Percentiles rank a stretch among this genome's conserved stretches.
Evolutionary conservation across 2,329 filamentous ascomycete genomes (phyloP).

Genomic region (Alternaria solani): DNA sequence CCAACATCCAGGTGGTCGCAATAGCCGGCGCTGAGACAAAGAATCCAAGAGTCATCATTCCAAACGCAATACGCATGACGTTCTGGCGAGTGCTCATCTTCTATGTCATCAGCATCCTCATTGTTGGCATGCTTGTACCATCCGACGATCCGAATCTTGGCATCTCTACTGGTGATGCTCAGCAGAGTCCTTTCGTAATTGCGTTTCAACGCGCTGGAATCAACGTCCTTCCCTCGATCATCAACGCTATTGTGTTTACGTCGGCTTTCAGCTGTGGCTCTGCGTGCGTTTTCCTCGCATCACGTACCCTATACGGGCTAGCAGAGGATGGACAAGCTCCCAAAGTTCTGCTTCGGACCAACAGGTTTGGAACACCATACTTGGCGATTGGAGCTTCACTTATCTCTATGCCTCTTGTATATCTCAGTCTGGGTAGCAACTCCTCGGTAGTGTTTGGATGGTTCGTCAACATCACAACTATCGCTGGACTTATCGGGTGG

Average conservation of each 20-base stretch:
- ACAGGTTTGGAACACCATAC: constrained; percentile 72
- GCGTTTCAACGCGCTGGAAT: constrained; percentile 73
- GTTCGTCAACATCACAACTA: constrained; percentile 72
- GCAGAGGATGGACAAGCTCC: constrained; percentile 27
- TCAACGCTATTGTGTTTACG: constrained; percentile 78
- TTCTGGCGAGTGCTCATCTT: constrained; percentile 64
- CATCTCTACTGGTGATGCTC: constrained; percentile 51
- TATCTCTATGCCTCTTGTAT: constrained; percentile 63
- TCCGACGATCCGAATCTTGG: constrained; percentile 60
- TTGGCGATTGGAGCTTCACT: constrained; percentile 69
- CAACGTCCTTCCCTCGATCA: constrained; percentile 70
- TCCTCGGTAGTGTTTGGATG: constrained; percentile 64
- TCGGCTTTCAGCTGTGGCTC: constrained; percentile 59
- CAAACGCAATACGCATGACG: constrained; percentile 61
- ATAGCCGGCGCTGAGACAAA: constrained; percentile 43
- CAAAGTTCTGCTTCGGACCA: constrained; percentile 29
- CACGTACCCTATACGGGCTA: constrained; percentile 25
- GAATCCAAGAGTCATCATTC: constrained; percentile 53
- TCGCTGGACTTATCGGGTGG: constrained; percentile 60
- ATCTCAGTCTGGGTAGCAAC: constrained; percentile 57
- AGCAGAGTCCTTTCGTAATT: constrained; percentile 60
- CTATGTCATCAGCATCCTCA: constrained; percentile 59
- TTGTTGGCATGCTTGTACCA: constrained; percentile 65
- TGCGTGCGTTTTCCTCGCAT: constrained; percentile 9
- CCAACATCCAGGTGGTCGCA: constrained; percentile 39